Evolutionary conservation across 2,329 filamentous ascomycete species (phyloP).

Genomic region (Pseudogymnoascus pannorum): DNA sequence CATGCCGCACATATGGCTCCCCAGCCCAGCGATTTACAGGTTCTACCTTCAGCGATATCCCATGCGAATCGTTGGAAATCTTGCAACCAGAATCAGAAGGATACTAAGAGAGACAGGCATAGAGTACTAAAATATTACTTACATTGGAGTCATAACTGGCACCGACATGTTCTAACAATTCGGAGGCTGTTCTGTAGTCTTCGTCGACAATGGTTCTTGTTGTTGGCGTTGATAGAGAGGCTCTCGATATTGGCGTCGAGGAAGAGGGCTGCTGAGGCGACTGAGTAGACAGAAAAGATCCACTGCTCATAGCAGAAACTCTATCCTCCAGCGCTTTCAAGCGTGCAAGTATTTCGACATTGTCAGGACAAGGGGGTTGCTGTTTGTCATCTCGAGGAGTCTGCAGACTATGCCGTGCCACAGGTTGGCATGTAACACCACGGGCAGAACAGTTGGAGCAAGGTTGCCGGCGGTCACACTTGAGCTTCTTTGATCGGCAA

Average conservation of each 20-base stretch:
- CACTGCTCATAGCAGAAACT: not conserved
- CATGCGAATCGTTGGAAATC: constrained; percentile 3
- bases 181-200: constrained; percentile 2
- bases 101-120: not conserved
- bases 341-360: not conserved
- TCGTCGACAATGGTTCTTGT: not conserved
- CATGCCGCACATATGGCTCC: not conserved
- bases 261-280: not conserved
- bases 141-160: not conserved
- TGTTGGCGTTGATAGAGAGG: not conserved
- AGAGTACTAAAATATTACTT: not conserved
- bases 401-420: not conserved
- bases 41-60: constrained; percentile 1
- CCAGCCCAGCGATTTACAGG: not conserved
- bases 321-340: not conserved
- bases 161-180: not conserved
- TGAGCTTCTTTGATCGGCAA: constrained; percentile 22
- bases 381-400: not conserved
- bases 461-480: constrained; percentile 22
- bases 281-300: not conserved
- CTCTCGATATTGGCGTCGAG: not conserved
- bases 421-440: constrained; percentile 9
- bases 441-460: constrained; percentile 23
- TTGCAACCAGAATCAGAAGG: not conserved
- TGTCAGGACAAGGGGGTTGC: not conserved